Conservation (phyloP, 352 stramenopile species). For the Globisporangium nunn region DNA sequence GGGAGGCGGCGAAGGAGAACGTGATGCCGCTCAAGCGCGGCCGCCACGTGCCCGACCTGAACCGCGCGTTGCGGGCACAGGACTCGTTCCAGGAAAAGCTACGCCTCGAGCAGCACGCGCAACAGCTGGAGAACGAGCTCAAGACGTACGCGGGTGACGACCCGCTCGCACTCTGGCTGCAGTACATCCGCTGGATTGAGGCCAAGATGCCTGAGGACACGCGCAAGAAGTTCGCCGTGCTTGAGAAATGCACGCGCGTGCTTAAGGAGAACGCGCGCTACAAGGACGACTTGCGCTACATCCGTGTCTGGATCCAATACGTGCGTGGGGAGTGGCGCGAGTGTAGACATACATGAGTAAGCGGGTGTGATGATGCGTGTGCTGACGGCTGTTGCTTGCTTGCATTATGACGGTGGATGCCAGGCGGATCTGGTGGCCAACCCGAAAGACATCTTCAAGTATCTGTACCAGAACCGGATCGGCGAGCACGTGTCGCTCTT, state of each 20-base stretch:
- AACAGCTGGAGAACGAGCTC: constrained; percentile 41
- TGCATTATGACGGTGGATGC: background rate
- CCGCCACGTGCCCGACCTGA: constrained; percentile 73
- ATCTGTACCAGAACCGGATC: constrained; percentile 84
- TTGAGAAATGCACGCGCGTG: constrained; percentile 69
- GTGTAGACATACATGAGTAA: background rate
- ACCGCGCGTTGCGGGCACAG: constrained; percentile 52
- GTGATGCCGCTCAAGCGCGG: constrained; percentile 79
- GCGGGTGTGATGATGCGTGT: background rate
- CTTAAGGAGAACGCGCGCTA: constrained; percentile 60
- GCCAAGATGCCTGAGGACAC: constrained; percentile 80
- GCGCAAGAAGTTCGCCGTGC: constrained; percentile 60
- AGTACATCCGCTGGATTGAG: constrained; percentile 79
- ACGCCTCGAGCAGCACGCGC: constrained; percentile 43
- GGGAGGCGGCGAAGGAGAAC: constrained; percentile 85
- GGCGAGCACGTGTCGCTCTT: constrained; percentile 74
- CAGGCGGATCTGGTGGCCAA: constrained; percentile 82
- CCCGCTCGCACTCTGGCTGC: constrained; percentile 54
- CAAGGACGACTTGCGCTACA: constrained; percentile 75
- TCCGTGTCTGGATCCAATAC: constrained; percentile 85
- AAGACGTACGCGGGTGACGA: constrained; percentile 50
- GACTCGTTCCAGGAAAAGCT: constrained; percentile 62
- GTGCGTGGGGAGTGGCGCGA: constrained; percentile 23
- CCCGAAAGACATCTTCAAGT: constrained; percentile 87
- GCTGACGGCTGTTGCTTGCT: background rate